phyloP scores from a whole-genome alignment of 306 rosid species.

The Vigna mungo region DNA sequence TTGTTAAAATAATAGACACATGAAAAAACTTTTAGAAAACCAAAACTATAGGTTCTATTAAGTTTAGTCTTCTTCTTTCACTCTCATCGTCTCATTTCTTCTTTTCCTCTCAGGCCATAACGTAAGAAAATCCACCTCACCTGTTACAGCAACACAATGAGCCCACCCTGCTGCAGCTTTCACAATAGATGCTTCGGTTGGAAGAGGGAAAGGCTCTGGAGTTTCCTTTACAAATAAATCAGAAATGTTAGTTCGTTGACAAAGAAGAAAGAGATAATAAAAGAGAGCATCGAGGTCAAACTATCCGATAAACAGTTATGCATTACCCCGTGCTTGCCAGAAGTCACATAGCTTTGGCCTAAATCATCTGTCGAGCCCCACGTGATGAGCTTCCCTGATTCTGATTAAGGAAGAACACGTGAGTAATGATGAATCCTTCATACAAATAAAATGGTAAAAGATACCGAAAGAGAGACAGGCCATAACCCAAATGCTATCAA shows the following conservation, averaged over 20 bases:
- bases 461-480: background rate
- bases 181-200: slow-evolving; percentile 62
- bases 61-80: background rate
- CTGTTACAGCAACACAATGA: slow-evolving; percentile 79
- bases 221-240: slow-evolving; percentile 64
- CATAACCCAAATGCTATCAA: background rate
- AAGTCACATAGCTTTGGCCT: slow-evolving; percentile 87
- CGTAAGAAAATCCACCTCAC: slow-evolving; percentile 54
- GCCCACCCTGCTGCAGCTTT: slow-evolving; percentile 94
- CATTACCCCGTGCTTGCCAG: slow-evolving; percentile 91
- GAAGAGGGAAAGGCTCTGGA: slow-evolving; percentile 88
- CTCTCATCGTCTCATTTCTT: background rate
- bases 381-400: slow-evolving; percentile 76
- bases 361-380: slow-evolving; percentile 94
- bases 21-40: background rate
- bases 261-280: background rate
- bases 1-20: background rate
- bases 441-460: background rate
- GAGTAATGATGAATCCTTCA: background rate
- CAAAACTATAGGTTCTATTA: background rate
- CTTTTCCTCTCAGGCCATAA: background rate
- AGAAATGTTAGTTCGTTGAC: slow-evolving; percentile 40
- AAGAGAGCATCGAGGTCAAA: slow-evolving; percentile 4
- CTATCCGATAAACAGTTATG: background rate
- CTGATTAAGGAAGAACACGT: slow-evolving; percentile 51